A percentile compares a stretch with the other conserved stretches of the same genome.
phyloP scores from a whole-genome alignment of 768 basidiomycete genomes.

The Macrocybe gigantea region DNA sequence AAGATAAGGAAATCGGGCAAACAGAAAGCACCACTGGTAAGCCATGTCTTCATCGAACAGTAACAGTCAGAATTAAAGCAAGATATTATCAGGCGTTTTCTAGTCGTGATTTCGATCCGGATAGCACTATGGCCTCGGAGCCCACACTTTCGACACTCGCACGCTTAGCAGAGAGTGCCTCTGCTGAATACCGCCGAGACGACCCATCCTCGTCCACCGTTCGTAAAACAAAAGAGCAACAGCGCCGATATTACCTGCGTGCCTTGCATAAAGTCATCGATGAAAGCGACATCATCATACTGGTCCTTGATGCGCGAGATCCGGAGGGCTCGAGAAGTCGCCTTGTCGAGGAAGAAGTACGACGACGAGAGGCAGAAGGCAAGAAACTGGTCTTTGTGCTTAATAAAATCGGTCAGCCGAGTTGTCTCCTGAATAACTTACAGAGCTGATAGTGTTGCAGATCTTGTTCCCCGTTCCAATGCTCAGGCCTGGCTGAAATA shows the following conservation, averaged over 20 bases:
- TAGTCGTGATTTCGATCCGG: constrained; percentile 36
- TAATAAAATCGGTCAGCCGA: constrained; percentile 86
- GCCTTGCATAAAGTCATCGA: constrained; percentile 90
- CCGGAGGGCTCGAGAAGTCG: constrained; percentile 91
- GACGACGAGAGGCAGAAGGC: constrained; percentile 77
- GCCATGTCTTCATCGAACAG: constrained; percentile 13
- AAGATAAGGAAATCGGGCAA: constrained; percentile 45
- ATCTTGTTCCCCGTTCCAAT: constrained; percentile 84
- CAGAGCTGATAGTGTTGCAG: constrained; percentile 31
- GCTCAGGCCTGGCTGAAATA: constrained; percentile 88
- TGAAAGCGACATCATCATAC: constrained; percentile 84
- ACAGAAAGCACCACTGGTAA: constrained; percentile 34
- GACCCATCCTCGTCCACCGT: constrained; percentile 28
- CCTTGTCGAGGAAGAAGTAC: constrained; percentile 91
- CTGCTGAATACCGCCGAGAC: constrained; percentile 8
- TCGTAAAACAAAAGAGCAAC: constrained; percentile 60
- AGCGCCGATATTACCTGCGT: constrained; percentile 69
- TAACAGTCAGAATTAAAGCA: background rate
- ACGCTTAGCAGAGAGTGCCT: constrained; percentile 26
- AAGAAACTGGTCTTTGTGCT: constrained; percentile 91
- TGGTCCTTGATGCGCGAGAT: constrained; percentile 90
- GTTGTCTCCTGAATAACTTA: background rate
- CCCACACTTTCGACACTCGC: constrained; percentile 55
- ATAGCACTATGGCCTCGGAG: constrained; percentile 69
- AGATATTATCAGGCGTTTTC: constrained; percentile 8